phyloP scores from a whole-genome alignment of 192 early-diverging fungal species.

The Pilaira anomala region DNA sequence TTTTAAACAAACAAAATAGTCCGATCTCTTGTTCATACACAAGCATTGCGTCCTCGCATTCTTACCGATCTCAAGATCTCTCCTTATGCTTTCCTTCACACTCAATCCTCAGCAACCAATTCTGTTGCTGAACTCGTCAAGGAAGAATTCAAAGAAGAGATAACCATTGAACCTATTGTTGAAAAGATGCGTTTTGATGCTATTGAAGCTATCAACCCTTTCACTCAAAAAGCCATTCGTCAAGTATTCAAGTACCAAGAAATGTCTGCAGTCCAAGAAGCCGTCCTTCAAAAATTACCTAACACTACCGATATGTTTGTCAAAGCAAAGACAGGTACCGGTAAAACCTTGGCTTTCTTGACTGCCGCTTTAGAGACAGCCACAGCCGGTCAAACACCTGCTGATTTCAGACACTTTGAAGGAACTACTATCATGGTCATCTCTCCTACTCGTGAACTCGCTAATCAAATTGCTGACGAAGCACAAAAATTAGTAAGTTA shows the following conservation, averaged over 20 bases:
- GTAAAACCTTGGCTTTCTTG: conserved; percentile 96
- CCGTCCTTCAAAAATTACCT: conserved; percentile 71
- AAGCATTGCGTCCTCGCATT: no score
- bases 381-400: conserved; percentile 33
- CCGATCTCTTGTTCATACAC: no score
- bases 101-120: neutral
- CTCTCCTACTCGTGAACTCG: conserved; percentile 91
- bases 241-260: conserved; percentile 67
- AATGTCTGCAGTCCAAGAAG: conserved; percentile 84
- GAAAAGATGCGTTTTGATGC: conserved; percentile 43
- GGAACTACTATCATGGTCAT: conserved; percentile 70
- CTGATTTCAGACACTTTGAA: conserved; percentile 41
- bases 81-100: conserved; percentile 20
- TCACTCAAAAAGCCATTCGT: conserved; percentile 57
- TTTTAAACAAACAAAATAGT: neutral
- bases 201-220: conserved; percentile 41
- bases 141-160: neutral
- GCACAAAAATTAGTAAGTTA: conserved; percentile 60
- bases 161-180: neutral
- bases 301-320: conserved; percentile 81
- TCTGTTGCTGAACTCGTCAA: neutral
- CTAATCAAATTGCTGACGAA: conserved; percentile 78
- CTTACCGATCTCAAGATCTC: conserved; percentile 13
- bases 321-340: conserved; percentile 96
- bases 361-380: conserved; percentile 81